These are phyloP conservation scores for Candida ficus DNA, from an alignment of 805 yeast species.

Conservation along the genomic window DNA sequence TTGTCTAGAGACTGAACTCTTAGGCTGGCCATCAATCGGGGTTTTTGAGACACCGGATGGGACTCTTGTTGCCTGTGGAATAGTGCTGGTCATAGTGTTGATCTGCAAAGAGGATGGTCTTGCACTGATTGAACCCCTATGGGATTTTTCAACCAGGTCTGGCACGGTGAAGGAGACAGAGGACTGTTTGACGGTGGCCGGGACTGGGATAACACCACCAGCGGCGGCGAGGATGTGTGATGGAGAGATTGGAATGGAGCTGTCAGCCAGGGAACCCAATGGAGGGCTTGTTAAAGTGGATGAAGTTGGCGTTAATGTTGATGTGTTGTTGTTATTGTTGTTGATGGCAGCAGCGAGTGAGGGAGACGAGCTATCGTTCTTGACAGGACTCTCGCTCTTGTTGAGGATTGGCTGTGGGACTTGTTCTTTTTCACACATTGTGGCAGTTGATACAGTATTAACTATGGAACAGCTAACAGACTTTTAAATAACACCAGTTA, in stretches of 20 bases:
- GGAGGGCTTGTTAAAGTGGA: too few relatives aligned
- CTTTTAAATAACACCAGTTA: too few relatives aligned
- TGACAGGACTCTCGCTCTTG: conserved; percentile 8
- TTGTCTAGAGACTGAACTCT: conserved; percentile 13
- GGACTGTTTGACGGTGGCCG: conserved; percentile 5
- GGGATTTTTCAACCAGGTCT: conserved; percentile 35
- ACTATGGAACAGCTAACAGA: background rate
- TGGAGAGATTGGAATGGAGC: conserved; percentile 4
- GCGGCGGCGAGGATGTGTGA: conserved; percentile 2
- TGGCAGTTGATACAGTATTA: background rate
- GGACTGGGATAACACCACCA: background rate
- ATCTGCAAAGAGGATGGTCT: conserved; percentile 40
- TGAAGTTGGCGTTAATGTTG: too few relatives aligned
- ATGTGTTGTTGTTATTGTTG: background rate
- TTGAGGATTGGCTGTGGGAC: conserved; percentile 13
- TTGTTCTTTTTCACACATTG: conserved; percentile 7
- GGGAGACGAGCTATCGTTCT: background rate
- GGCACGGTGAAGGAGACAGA: conserved; percentile 46
- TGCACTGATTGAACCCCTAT: conserved; percentile 55
- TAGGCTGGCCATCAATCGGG: background rate
- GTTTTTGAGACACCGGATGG: conserved; percentile 3
- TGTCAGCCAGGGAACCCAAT: conserved; percentile 1
- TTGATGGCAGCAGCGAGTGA: background rate
- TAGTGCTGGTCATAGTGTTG: conserved; percentile 9
- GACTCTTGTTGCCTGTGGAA: conserved; percentile 2